These are phyloP conservation scores for Microcera coccophila DNA, from an alignment of 2,329 filamentous ascomycete genomes.

Conservation along the genomic window DNA sequence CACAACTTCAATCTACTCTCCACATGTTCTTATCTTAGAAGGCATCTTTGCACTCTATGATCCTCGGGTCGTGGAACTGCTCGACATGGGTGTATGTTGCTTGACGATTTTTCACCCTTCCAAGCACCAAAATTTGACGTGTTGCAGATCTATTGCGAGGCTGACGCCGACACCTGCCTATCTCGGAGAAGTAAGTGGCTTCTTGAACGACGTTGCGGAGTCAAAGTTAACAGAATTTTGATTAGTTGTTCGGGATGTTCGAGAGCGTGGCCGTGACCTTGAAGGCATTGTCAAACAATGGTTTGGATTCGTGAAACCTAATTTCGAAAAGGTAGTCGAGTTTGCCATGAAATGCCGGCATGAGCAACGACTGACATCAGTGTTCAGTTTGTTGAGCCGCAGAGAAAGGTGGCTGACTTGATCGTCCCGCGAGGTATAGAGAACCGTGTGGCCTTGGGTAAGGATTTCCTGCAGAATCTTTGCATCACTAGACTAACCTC, in stretches of 20 bases:
- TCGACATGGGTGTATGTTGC: conserved; percentile 76
- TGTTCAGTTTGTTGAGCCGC: conserved; percentile 77
- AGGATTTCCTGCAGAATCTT: conserved; percentile 23
- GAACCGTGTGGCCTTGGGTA: conserved; percentile 85
- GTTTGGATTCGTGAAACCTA: conserved; percentile 95
- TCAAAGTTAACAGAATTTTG: conserved; percentile 6
- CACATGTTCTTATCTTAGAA: conserved; percentile 91
- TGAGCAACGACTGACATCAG: conserved; percentile 8
- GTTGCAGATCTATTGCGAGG: conserved; percentile 83
- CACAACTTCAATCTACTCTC: conserved; percentile 89
- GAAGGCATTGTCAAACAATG: conserved; percentile 98
- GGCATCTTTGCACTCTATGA: conserved; percentile 96
- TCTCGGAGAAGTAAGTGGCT: conserved; percentile 70
- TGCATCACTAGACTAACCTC: neutral
- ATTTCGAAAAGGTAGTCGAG: conserved; percentile 68
- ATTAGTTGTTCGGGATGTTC: conserved; percentile 78
- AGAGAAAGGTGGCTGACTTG: conserved; percentile 86
- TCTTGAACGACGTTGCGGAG: neutral
- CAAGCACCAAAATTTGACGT: conserved; percentile 6
- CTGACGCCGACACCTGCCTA: conserved; percentile 89
- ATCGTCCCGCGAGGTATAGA: conserved; percentile 94
- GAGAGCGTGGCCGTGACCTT: conserved; percentile 83
- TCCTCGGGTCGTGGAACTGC: conserved; percentile 72
- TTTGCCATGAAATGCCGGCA: neutral
- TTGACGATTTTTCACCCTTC: neutral